Evolutionary conservation across 2,329 filamentous ascomycete genomes (phyloP).

Genomic region (Fusarium poae): DNA sequence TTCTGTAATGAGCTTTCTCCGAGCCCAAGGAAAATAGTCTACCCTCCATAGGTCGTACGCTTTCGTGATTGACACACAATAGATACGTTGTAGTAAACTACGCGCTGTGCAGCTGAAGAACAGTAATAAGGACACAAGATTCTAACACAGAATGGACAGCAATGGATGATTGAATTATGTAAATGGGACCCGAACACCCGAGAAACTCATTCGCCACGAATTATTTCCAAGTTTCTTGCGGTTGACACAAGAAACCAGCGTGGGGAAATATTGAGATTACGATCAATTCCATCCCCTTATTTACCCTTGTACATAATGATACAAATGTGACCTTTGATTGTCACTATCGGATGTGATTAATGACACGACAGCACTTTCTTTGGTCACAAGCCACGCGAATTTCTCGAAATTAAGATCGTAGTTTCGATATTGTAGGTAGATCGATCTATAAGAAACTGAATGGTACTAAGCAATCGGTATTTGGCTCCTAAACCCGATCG

Average conservation of each 20-base stretch:
- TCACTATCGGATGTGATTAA: neutral
- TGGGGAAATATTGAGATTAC: neutral
- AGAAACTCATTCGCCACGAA: neutral
- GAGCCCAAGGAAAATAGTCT: neutral
- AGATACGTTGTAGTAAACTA: neutral
- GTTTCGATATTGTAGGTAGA: neutral
- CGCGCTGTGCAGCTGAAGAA: neutral
- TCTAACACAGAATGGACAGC: neutral
- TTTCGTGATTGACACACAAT: neutral
- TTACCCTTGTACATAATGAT: too few species aligned
- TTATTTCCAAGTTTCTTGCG: neutral
- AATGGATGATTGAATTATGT: neutral
- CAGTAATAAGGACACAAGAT: neutral
- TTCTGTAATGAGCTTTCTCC: neutral
- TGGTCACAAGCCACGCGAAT: neutral
- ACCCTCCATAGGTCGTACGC: neutral
- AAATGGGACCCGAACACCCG: neutral
- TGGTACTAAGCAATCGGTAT: neutral
- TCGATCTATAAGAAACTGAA: neutral
- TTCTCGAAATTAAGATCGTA: neutral
- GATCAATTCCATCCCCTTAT: neutral
- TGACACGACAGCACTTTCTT: neutral
- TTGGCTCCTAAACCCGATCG: neutral
- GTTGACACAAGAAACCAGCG: neutral
- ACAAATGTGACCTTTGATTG: neutral